Evolutionary conservation across 1,284 basidiomycete species (phyloP).

Genomic region (Tylopilus orsonianus): DNA sequence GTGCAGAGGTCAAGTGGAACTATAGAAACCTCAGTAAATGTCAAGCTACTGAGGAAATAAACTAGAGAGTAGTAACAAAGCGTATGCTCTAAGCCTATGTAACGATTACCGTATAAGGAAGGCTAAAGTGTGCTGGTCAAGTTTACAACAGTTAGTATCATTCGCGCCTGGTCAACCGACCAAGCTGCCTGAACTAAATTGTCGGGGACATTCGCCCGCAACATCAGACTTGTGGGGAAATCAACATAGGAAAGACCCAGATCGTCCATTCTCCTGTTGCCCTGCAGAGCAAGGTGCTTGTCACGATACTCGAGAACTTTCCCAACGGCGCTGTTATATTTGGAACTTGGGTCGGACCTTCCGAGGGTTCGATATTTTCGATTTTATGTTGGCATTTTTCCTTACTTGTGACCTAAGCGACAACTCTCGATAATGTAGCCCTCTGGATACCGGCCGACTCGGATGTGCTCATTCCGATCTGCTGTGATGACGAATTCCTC

Average conservation of each 20-base stretch:
- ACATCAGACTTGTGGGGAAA: conserved; percentile 36
- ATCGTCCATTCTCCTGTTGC: conserved; percentile 41
- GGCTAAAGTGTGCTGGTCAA: no score
- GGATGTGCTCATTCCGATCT: conserved; percentile 91
- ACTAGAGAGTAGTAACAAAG: no score
- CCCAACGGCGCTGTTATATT: no score
- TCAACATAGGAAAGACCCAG: conserved; percentile 50
- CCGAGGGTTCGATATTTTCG: conserved; percentile 55
- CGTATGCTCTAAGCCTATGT: no score
- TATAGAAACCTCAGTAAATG: no score
- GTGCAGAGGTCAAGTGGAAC: no score
- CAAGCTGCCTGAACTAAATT: conserved; percentile 22
- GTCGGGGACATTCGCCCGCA: conserved; percentile 34
- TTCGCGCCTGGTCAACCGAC: conserved; percentile 22
- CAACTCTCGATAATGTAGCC: conserved; percentile 83
- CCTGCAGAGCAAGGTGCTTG: no score
- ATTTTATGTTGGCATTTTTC: no score
- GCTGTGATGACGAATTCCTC: conserved; percentile 79
- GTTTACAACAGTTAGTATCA: neutral
- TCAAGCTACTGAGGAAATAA: no score
- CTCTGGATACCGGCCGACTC: conserved; percentile 86
- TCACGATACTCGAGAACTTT: no score
- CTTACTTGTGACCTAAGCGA: conserved; percentile 81
- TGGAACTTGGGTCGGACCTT: conserved; percentile 41
- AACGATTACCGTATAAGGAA: no score